Base-by-base conservation (phyloP, 495 filamentous ascomycete genomes). In the Zalerion maritima region DNA sequence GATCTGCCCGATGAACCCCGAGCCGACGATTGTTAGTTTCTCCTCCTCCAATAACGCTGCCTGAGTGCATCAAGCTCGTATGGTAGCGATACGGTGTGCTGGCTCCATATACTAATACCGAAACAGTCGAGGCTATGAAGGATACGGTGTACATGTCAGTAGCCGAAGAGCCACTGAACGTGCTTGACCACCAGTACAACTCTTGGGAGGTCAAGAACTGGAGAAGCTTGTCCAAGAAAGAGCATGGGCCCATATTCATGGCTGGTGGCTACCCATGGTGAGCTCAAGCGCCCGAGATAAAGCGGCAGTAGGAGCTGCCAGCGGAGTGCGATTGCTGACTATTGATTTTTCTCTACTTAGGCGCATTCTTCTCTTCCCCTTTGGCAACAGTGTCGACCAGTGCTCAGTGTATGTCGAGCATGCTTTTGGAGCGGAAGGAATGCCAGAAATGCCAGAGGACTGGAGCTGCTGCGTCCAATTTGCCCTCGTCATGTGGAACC, bases 401-500 rank as follows among this genome's bases (percentile, higher is more conserved):
- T 79, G 77, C 24, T 96, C 91, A 2, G 79, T 99, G 47, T 99
- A 99, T 55, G 71, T 99, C 16, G 89, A 99, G 54, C 89, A 96
- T 41, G 89, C 81, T 26, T 86, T 77, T 57, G 72, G 69, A 9
- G 69, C 64, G 8, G 57, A 70, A 9, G 55, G 55, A 28, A 40
- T 57, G 3, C 75, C 73, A 21, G 57, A 44, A 21, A 54, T 68
- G 18, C 78, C 85, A 10, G 82, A 93, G 21, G 78, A 84, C 42
- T 96, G 84, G 82, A 86, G 85, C 47, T 85, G 83, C 35, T 99
- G 89, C 46, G 86, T 92, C 32, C 89, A 96, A 44, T 99, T 99
- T 52, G 78, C 73, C 13, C 57, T 99, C 34, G 87, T 94, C 7
- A 54, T 99, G 32, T 94, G 81, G 75, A 99, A 94, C 51, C 74